These are phyloP conservation scores for Setaria viridis DNA, from an alignment of 202 grass and related monocot genomes.

Conservation along the genomic window DNA sequence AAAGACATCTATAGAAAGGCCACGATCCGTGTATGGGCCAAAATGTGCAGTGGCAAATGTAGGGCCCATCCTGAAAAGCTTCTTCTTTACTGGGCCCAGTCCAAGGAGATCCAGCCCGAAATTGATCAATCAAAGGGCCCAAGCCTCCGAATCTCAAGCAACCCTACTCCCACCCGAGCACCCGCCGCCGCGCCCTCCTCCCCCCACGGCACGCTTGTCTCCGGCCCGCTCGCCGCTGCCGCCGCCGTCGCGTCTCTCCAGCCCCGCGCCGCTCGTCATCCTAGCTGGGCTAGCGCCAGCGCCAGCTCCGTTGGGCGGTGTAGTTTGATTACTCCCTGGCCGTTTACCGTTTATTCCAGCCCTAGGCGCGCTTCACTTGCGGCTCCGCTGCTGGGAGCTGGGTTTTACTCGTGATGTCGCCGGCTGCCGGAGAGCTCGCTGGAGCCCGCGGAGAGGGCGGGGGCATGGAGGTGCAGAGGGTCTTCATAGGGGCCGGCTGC, in stretches of 20 bases:
- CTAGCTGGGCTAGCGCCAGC: not conserved
- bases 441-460: not conserved
- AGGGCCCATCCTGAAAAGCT: not conserved
- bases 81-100: not conserved
- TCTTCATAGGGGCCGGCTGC: slow-evolving; percentile 82
- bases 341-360: not conserved
- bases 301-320: not conserved
- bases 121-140: not conserved
- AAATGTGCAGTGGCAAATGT: not conserved
- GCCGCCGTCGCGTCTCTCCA: slow-evolving; percentile 18
- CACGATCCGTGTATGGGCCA: not conserved
- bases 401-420: slow-evolving; percentile 40
- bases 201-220: slow-evolving; percentile 3
- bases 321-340: not conserved
- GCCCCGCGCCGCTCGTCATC: not conserved
- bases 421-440: slow-evolving; percentile 41
- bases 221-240: slow-evolving; percentile 16
- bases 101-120: not conserved
- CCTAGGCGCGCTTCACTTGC: not conserved
- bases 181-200: slow-evolving; percentile 11
- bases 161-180: slow-evolving; percentile 29
- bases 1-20: not conserved
- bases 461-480: slow-evolving; percentile 46
- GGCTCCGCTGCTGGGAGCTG: not conserved
- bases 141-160: not conserved